Conservation (phyloP, 2,329 filamentous ascomycete species). For the Plenodomus biglobosus region DNA sequence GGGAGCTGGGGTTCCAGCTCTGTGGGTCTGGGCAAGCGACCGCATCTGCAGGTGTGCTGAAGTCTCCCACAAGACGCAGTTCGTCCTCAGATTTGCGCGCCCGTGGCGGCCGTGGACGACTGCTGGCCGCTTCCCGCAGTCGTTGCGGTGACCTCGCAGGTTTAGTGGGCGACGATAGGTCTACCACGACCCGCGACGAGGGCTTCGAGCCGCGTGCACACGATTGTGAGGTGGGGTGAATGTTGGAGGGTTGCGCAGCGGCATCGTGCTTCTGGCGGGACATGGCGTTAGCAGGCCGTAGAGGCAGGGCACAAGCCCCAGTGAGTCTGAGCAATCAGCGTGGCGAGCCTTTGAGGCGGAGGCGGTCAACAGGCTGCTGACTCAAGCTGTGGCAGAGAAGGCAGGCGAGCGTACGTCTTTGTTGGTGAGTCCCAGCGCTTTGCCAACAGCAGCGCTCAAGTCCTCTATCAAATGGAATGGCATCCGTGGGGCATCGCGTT, state of each 20-base stretch:
- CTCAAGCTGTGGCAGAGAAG: not conserved
- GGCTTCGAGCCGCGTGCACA: conserved; percentile 5
- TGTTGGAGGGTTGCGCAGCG: conserved; percentile 1
- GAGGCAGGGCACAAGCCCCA: not conserved
- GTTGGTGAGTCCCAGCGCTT: conserved; percentile 3
- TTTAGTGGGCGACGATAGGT: conserved; percentile 14
- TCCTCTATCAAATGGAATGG: conserved; percentile 4
- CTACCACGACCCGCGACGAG: conserved; percentile 5
- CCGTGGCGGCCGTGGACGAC: not conserved
- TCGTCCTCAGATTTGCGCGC: conserved; percentile 12
- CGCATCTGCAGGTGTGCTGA: conserved; percentile 21
- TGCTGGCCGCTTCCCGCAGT: not conserved
- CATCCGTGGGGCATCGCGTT: conserved; percentile 14
- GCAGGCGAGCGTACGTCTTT: conserved; percentile 12
- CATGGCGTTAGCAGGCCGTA: conserved; percentile 20
- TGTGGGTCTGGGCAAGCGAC: conserved; percentile 16
- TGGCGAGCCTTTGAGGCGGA: not conserved
- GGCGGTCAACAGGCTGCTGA: not conserved
- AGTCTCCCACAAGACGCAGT: conserved; percentile 19
- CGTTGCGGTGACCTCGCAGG: not conserved
- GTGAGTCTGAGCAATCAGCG: not conserved
- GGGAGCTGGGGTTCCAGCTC: conserved; percentile 1
- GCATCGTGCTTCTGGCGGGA: conserved; percentile 25
- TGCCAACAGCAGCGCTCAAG: conserved; percentile 7
- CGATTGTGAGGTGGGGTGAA: conserved; percentile 8